Percentiles rank a stretch among this genome's conserved stretches.
Evolutionary conservation across 768 basidiomycete species (phyloP).

Genomic region (Chalciporus piperatus): DNA sequence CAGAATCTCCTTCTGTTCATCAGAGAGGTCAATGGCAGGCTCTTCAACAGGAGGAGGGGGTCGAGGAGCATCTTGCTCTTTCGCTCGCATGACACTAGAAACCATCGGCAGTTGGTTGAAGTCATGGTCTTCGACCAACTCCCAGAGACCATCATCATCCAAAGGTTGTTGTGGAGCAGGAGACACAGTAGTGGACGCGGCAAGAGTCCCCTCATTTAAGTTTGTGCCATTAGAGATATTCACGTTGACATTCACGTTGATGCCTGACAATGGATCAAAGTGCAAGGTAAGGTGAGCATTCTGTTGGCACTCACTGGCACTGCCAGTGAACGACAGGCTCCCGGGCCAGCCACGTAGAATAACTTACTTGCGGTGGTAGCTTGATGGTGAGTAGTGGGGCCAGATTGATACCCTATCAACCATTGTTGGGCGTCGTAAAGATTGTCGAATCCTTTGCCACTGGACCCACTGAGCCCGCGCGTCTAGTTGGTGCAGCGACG

Average conservation of each 20-base stretch:
- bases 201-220: background rate
- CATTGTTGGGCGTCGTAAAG: conserved; percentile 26
- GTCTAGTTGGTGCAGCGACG: conserved; percentile 16
- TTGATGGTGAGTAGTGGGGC: conserved; percentile 8
- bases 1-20: conserved; percentile 43
- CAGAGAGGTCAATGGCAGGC: conserved; percentile 25
- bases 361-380: conserved; percentile 17
- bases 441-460: conserved; percentile 32
- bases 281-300: background rate
- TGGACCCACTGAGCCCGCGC: conserved; percentile 29
- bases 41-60: conserved; percentile 1
- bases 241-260: conserved; percentile 21
- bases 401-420: conserved; percentile 17
- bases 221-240: conserved; percentile 12
- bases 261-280: conserved; percentile 6
- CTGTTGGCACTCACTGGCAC: background rate
- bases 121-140: background rate
- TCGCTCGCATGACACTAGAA: background rate
- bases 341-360: background rate
- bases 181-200: conserved; percentile 5
- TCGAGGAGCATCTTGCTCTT: background rate
- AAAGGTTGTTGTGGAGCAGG: background rate
- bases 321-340: too few species aligned
- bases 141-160: background rate
- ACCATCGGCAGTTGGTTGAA: background rate